Evolutionary conservation across 495 filamentous ascomycete genomes (phyloP).

Genomic region (Lasiosphaeriaceae sp.): DNA sequence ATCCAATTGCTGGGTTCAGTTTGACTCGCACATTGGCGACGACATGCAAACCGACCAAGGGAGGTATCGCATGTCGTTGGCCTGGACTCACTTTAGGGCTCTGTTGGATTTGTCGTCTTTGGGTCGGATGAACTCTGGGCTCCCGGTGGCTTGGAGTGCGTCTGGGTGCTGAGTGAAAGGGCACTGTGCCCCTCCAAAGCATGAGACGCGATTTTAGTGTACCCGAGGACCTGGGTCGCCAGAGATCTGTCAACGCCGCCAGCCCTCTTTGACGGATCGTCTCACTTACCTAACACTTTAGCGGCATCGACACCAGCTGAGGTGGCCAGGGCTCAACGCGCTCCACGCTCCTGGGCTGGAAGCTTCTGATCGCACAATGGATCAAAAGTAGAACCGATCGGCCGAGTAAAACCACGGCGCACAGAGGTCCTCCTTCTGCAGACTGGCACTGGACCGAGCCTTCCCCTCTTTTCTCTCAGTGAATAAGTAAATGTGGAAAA

Average conservation of each 20-base stretch:
- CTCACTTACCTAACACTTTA: constrained; percentile 17
- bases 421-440: too few relatives aligned
- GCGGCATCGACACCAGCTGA: constrained; percentile 14
- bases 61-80: background rate
- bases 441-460: too few relatives aligned
- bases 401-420: background rate
- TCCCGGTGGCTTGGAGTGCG: constrained; percentile 5
- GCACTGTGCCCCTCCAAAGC: constrained; percentile 24
- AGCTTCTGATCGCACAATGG: too few relatives aligned
- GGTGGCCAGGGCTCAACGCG: too few relatives aligned
- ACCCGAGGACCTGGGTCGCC: constrained; percentile 20
- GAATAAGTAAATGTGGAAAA: too few relatives aligned
- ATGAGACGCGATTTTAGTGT: constrained; percentile 27
- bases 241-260: constrained; percentile 20
- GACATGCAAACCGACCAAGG: too few relatives aligned
- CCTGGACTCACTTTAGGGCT: background rate
- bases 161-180: constrained; percentile 1
- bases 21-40: too few relatives aligned
- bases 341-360: too few relatives aligned
- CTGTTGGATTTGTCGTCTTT: background rate
- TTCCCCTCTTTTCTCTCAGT: too few relatives aligned
- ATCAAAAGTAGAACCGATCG: too few relatives aligned
- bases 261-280: constrained; percentile 16
- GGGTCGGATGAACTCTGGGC: background rate
- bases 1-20: too few relatives aligned